These are phyloP conservation scores for Pleurotus pulmonarius DNA, from an alignment of 768 basidiomycete species.

Conservation along the genomic window DNA sequence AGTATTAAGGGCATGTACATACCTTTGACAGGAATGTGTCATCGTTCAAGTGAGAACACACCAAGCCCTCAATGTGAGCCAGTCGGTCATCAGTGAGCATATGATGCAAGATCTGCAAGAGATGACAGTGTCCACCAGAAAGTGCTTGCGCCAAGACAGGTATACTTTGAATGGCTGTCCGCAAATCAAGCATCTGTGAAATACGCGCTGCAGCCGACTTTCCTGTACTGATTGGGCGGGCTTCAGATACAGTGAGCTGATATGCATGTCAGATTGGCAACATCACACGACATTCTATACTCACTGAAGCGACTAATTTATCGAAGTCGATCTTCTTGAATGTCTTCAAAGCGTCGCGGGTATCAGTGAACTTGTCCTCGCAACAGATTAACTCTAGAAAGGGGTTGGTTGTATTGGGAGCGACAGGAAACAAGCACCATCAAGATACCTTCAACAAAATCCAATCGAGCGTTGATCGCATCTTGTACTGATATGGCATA, in stretches of 20 bases:
- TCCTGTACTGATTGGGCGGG: constrained; percentile 45
- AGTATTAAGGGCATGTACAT: not conserved
- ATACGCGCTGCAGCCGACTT: constrained; percentile 69
- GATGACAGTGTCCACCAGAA: constrained; percentile 47
- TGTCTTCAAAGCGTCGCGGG: constrained; percentile 64
- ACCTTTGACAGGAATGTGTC: constrained; percentile 62
- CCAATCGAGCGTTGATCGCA: constrained; percentile 77
- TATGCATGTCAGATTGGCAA: not conserved
- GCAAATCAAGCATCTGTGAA: constrained; percentile 75
- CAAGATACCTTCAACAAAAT: constrained; percentile 73
- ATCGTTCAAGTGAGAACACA: constrained; percentile 71
- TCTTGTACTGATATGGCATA: constrained; percentile 38
- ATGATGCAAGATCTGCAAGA: constrained; percentile 60
- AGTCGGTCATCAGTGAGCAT: constrained; percentile 77
- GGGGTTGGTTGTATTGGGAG: constrained; percentile 10
- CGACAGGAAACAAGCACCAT: not conserved
- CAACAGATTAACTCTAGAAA: constrained; percentile 66
- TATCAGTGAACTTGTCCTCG: constrained; percentile 68
- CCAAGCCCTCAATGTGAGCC: constrained; percentile 52
- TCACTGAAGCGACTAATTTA: constrained; percentile 71
- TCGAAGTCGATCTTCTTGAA: constrained; percentile 86
- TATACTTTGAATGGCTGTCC: constrained; percentile 65
- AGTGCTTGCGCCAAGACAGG: constrained; percentile 64
- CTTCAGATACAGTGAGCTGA: constrained; percentile 61
- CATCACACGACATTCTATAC: constrained; percentile 9